phyloP scores from a whole-genome alignment of 2,329 filamentous ascomycete species.

The Spiromastix sp. region DNA sequence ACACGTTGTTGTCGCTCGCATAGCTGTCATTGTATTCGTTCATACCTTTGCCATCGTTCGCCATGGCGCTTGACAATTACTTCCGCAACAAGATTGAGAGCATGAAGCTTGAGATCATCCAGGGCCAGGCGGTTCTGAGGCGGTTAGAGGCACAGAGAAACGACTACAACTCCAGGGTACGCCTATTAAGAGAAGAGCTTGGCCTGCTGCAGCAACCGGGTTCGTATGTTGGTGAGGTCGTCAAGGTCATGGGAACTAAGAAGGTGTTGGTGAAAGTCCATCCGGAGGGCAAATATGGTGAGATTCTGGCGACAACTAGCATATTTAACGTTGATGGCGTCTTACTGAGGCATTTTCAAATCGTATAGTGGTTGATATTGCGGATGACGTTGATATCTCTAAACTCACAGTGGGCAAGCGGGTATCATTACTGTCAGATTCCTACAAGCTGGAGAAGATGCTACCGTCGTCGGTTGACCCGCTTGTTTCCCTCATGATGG shows the following conservation, averaged over 20 bases:
- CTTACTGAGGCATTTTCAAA: too few relatives aligned
- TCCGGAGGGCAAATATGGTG: constrained; percentile 99
- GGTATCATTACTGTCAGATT: constrained; percentile 90
- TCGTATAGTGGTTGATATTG: constrained; percentile 90
- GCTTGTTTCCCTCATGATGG: constrained; percentile 99
- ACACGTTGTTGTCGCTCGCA: too few relatives aligned
- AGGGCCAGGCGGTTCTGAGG: constrained; percentile 89
- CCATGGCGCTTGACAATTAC: constrained; percentile 98
- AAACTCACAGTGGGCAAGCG: constrained; percentile 98
- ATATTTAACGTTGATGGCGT: too few relatives aligned
- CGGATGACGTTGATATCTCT: constrained; percentile 83
- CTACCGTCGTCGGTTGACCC: constrained; percentile 96
- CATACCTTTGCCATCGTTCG: too few relatives aligned
- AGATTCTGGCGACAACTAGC: too few relatives aligned
- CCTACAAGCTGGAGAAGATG: constrained; percentile 98
- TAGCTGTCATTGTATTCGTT: too few relatives aligned
- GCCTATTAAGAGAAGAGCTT: constrained; percentile 87
- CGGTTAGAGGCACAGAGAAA: constrained; percentile 96
- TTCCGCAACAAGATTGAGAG: constrained; percentile 99
- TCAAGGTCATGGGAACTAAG: constrained; percentile 99
- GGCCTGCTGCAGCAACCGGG: constrained; percentile 93
- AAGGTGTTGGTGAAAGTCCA: constrained; percentile 99
- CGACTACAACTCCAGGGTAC: constrained; percentile 97
- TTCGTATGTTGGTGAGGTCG: constrained; percentile 98
- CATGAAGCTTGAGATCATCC: constrained; percentile 99